Conservation (phyloP, 1,139 yeast genomes). For the Blastobotrys arbuscula region DNA sequence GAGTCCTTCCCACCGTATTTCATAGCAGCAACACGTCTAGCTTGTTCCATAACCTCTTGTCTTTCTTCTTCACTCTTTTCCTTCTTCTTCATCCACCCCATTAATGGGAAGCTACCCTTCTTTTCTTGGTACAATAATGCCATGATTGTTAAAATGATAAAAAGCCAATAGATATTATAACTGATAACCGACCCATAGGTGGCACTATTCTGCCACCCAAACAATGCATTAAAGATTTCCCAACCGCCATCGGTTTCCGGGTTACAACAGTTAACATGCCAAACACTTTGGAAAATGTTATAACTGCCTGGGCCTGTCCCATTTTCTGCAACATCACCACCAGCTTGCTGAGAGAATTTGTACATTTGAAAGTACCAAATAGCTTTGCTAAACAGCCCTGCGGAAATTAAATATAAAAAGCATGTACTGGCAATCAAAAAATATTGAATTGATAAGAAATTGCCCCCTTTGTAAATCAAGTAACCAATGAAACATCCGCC, state of each 20-base stretch:
- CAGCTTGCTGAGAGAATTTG: conserved; percentile 59
- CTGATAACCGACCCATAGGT: conserved; percentile 86
- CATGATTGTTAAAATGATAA: conserved; percentile 47
- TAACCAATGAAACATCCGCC: conserved; percentile 66
- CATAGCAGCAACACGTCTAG: conserved; percentile 26
- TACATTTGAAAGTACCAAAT: conserved; percentile 85
- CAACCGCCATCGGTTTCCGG: conserved; percentile 88
- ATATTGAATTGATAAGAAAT: conserved; percentile 67
- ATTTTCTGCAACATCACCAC: conserved; percentile 74
- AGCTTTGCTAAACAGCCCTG: conserved; percentile 86
- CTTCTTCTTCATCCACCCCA: conserved; percentile 23
- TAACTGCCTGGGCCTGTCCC: conserved; percentile 96
- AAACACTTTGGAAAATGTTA: conserved; percentile 68
- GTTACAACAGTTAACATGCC: conserved; percentile 98
- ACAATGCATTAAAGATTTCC: conserved; percentile 84
- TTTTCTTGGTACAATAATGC: conserved; percentile 55
- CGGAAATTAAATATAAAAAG: conserved; percentile 78
- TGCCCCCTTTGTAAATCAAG: conserved; percentile 70
- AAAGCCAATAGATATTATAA: conserved; percentile 71
- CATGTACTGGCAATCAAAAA: conserved; percentile 81
- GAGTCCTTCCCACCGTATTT: conserved; percentile 15
- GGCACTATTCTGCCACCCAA: conserved; percentile 96
- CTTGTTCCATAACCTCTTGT: conserved; percentile 29
- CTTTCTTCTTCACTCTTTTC: conserved; percentile 27
- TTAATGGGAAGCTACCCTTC: conserved; percentile 31